Evolutionary conservation across 768 basidiomycete species (phyloP), one percentile per base, ranked within the genome.

Genomic region (Amanita brunnescens): DNA sequence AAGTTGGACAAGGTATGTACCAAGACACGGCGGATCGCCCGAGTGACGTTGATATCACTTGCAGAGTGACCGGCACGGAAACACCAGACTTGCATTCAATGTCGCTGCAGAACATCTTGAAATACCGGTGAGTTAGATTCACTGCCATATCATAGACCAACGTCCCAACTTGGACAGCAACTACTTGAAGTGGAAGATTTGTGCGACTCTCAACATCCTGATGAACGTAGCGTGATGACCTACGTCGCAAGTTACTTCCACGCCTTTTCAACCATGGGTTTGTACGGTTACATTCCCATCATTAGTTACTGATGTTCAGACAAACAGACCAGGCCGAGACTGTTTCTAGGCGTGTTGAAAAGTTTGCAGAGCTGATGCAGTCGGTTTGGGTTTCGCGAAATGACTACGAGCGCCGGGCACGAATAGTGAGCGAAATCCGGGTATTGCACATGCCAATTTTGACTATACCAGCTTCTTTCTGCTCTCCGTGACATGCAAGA

Each of bases 191-290:
- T 98, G 0, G 86, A 91, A 49, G 96, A 99, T 72, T 67, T 99
- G 26, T 94, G 91, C 58, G 91, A 93, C 61, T 80, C 83, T 0
- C 72, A 72, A n/a, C 79, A 77, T 42, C 95, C 95, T 0, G 96
- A 99, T 64, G 96, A 99, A 68, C 83, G 92, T 33, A 91, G 88
- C 66, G 90, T 97, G 9, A 97, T 97, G 91, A 97, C 93, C 4
- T 98, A 97, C 58, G 87, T 99, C 41, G 96, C 96, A 30, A 90
- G 90, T 59, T 98, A 78, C 69, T 99, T 99, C 75, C 96, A 98
- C 63, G 94, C 95, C 0, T 99, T 99, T 65, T 95, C 93, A 0
- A 85, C 90, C 0, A 94, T 96, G 86, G 91, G 94, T 94, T 57
- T 46, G 79, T 67, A 16, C 10, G 12, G 3, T 1, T 21, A 24